phyloP scores from a whole-genome alignment of 768 basidiomycete species.

The Xerocomellus chrysenteron region DNA sequence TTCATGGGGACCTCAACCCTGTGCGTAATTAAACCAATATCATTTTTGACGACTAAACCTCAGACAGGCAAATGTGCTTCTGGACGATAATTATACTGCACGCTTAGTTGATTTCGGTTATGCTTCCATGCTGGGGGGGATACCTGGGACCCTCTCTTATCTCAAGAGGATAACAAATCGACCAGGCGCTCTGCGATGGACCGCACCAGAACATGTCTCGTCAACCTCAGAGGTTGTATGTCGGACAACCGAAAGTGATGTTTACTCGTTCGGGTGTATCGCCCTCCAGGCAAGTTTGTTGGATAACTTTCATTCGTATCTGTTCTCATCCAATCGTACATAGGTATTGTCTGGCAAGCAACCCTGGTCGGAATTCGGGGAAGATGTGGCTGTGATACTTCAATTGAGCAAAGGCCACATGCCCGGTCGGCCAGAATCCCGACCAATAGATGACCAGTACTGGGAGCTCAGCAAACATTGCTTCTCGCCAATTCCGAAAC shows the following conservation, averaged over 20 bases:
- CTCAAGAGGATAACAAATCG: background rate
- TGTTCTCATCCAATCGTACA: background rate
- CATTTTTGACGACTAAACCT: background rate
- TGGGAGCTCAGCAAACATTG: background rate
- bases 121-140: constrained; percentile 2
- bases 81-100: background rate
- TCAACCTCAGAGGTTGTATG: background rate
- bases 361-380: background rate
- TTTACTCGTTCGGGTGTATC: constrained; percentile 2
- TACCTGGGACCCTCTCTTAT: background rate
- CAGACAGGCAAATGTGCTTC: background rate
- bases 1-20: constrained; percentile 1
- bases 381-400: background rate
- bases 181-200: background rate
- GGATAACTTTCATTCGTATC: too few species aligned
- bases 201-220: background rate
- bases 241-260: background rate
- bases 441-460: background rate
- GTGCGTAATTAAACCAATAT: background rate
- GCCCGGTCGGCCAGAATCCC: background rate
- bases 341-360: background rate
- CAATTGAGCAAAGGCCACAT: background rate
- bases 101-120: background rate
- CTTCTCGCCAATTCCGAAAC: background rate
- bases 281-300: background rate